phyloP scores from a whole-genome alignment of 768 basidiomycete species.

The Lepiota brunneoincarnata region DNA sequence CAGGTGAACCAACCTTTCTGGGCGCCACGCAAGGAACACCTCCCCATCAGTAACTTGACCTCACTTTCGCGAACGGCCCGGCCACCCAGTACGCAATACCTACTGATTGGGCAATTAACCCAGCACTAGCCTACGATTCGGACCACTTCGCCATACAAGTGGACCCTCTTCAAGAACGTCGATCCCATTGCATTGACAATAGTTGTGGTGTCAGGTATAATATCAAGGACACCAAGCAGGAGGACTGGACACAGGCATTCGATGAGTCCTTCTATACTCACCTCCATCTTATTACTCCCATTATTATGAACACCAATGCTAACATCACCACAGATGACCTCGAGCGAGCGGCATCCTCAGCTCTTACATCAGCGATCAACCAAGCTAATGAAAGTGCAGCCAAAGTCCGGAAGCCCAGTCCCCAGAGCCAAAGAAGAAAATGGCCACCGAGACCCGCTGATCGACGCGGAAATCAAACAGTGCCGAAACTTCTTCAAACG shows the following conservation, averaged over 20 bases:
- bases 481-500: slow-evolving; percentile 18
- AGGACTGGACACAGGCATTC: slow-evolving; percentile 17
- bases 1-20: slow-evolving; percentile 18
- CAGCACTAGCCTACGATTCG: slow-evolving; percentile 15
- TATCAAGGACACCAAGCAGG: slow-evolving; percentile 16
- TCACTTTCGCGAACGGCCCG: slow-evolving; percentile 16
- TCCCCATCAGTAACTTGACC: slow-evolving; percentile 18
- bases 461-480: not conserved
- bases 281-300: no score
- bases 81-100: slow-evolving; percentile 11
- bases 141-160: slow-evolving; percentile 20
- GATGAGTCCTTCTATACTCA: not conserved
- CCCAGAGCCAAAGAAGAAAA: slow-evolving; percentile 15
- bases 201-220: slow-evolving; percentile 14
- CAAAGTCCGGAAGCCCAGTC: slow-evolving; percentile 6
- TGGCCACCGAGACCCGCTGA: slow-evolving; percentile 11
- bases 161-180: slow-evolving; percentile 12
- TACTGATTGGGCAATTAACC: slow-evolving; percentile 19
- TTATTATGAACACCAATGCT: not conserved
- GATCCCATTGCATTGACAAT: slow-evolving; percentile 20
- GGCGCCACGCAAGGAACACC: not conserved
- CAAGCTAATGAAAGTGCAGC: not conserved
- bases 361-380: slow-evolving; percentile 8
- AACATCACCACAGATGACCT: not conserved
- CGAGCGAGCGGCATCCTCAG: not conserved